Conservation (phyloP, 805 yeast species). For the Zygosaccharomyces pseudorouxii region DNA sequence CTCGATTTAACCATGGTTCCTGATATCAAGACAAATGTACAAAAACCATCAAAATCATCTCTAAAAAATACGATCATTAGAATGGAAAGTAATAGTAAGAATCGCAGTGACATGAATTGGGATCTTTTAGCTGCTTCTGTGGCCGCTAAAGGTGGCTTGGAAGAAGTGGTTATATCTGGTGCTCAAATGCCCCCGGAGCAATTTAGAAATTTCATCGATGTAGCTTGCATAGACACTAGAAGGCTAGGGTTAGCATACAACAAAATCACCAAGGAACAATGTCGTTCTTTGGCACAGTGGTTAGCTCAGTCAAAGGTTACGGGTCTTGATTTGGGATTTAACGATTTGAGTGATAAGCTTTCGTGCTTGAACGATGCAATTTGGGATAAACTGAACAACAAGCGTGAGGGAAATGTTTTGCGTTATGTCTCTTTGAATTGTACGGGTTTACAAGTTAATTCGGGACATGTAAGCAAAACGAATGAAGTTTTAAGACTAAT, state of each 20-base stretch:
- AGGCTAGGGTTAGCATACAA: slow-evolving; percentile 80
- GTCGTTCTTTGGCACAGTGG: slow-evolving; percentile 58
- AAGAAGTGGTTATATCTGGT: slow-evolving; percentile 76
- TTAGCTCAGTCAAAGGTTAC: slow-evolving; percentile 42
- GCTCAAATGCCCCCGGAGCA: slow-evolving; percentile 59
- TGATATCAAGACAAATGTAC: slow-evolving; percentile 36
- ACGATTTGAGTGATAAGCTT: slow-evolving; percentile 49
- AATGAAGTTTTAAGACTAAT: slow-evolving; percentile 39
- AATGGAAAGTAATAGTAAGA: slow-evolving; percentile 37
- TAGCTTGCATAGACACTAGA: slow-evolving; percentile 53
- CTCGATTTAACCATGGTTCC: slow-evolving; percentile 58
- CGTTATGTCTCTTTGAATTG: slow-evolving; percentile 58
- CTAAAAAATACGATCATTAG: slow-evolving; percentile 29
- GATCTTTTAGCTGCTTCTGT: slow-evolving; percentile 68
- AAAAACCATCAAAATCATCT: slow-evolving; percentile 37
- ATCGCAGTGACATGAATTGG: slow-evolving; percentile 81
- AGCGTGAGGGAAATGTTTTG: slow-evolving; percentile 31
- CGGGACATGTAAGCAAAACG: slow-evolving; percentile 37
- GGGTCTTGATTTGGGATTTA: slow-evolving; percentile 83
- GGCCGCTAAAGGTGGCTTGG: slow-evolving; percentile 70
- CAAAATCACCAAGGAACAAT: slow-evolving; percentile 54
- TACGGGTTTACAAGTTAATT: slow-evolving; percentile 51
- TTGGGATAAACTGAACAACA: slow-evolving; percentile 22
- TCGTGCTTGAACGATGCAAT: slow-evolving; percentile 27
- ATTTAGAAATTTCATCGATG: slow-evolving; percentile 53